Evolutionary conservation across 169 alveolate genomes (phyloP).

Genomic region (Cryptosporidium viatorum): DNA sequence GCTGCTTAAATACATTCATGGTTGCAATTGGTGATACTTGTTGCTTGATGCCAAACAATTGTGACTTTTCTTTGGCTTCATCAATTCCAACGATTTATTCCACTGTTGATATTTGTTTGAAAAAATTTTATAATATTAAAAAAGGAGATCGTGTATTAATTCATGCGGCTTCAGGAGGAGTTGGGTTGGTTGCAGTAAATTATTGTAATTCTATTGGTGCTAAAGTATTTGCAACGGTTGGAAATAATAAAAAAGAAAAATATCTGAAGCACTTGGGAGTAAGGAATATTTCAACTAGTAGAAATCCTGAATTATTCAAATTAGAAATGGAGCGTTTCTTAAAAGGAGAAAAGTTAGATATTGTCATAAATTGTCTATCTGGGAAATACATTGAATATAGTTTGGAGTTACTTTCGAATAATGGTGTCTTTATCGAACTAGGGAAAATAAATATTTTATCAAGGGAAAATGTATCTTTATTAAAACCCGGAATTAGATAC

Average conservation of each 20-base stretch:
- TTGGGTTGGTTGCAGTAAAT: slow-evolving; percentile 71
- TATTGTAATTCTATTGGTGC: slow-evolving; percentile 70
- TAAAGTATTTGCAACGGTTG: slow-evolving; percentile 62
- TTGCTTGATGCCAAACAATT: slow-evolving; percentile 45
- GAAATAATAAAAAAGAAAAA: slow-evolving; percentile 57
- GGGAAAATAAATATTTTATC: slow-evolving; percentile 67
- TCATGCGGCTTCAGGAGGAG: slow-evolving; percentile 77
- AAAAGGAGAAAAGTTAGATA: slow-evolving; percentile 36
- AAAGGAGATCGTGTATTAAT: slow-evolving; percentile 57
- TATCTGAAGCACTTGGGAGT: slow-evolving; percentile 73
- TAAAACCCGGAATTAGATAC: slow-evolving; percentile 52
- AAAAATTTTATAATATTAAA: slow-evolving; percentile 39
- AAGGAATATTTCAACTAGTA: slow-evolving; percentile 41
- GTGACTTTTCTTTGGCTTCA: slow-evolving; percentile 46
- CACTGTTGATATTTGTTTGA: slow-evolving; percentile 63
- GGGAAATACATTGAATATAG: slow-evolving; percentile 65
- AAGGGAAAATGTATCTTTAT: slow-evolving; percentile 1
- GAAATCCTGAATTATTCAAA: slow-evolving; percentile 59
- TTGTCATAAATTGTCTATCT: slow-evolving; percentile 63
- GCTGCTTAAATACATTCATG: slow-evolving; percentile 67
- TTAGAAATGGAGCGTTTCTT: slow-evolving; percentile 36
- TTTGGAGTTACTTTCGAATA: slow-evolving; percentile 31
- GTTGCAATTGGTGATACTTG: slow-evolving; percentile 68
- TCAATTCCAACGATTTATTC: slow-evolving; percentile 66
- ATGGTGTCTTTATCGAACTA: slow-evolving; percentile 64